Evolutionary conservation across 495 filamentous ascomycete species (phyloP).

Genomic region (Talaromyces ruber): DNA sequence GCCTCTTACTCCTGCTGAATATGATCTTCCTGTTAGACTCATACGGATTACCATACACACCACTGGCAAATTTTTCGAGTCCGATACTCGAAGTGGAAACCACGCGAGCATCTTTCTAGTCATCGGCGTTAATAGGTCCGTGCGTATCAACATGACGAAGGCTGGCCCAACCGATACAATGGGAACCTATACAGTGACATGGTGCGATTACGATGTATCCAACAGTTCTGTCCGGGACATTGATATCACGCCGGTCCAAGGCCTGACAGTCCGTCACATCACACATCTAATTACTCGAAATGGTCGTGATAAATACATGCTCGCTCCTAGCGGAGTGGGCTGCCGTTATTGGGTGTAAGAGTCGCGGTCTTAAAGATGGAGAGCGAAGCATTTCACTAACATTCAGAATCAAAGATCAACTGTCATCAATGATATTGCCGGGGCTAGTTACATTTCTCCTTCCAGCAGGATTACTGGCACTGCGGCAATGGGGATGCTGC

Average conservation of each 20-base stretch:
- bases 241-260: not conserved
- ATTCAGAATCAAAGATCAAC: not conserved
- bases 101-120: no score
- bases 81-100: conserved; percentile 1
- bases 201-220: not conserved
- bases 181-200: not conserved
- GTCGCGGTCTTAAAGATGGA: not conserved
- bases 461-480: not conserved
- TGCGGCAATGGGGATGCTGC: not conserved
- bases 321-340: not conserved
- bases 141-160: not conserved
- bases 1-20: not conserved
- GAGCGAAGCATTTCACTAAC: not conserved
- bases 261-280: not conserved
- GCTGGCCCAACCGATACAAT: not conserved
- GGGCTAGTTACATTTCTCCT: not conserved
- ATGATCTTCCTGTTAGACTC: not conserved
- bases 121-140: no score
- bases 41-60: conserved; percentile 1
- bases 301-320: not conserved
- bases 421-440: not conserved
- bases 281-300: not conserved
- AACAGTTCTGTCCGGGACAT: not conserved
- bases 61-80: not conserved
- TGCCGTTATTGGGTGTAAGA: not conserved